Evolutionary conservation across 371 early-diverging fungal species (phyloP).

Genomic region (Mucor saturninus): DNA sequence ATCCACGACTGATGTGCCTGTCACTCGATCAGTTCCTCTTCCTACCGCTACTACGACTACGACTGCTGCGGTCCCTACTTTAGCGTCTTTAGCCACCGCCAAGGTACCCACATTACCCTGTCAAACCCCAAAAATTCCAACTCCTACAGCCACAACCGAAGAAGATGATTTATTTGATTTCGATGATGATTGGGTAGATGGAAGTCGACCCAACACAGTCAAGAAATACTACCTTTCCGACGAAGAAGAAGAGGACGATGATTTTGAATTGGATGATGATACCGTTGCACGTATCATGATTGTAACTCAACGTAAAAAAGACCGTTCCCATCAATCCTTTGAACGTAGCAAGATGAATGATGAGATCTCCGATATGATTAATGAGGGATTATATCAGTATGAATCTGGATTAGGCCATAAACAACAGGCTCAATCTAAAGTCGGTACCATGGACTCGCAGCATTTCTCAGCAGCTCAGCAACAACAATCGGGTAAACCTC

Average conservation of each 20-base stretch:
- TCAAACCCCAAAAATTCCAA: conserved; percentile 9
- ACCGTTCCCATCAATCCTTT: conserved; percentile 73
- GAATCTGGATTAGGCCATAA: conserved; percentile 69
- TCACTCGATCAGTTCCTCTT: conserved; percentile 23
- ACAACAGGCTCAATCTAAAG: conserved; percentile 56
- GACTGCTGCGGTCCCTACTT: conserved; percentile 26
- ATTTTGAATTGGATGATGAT: conserved; percentile 83
- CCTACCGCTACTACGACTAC: no score
- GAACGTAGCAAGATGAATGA: conserved; percentile 85
- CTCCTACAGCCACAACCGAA: conserved; percentile 35
- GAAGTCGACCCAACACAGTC: conserved; percentile 59
- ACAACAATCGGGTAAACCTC: no score
- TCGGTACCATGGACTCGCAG: conserved; percentile 67
- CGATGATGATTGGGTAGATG: conserved; percentile 68
- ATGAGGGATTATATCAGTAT: conserved; percentile 91
- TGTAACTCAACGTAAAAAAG: conserved; percentile 86
- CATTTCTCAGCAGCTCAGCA: conserved; percentile 49
- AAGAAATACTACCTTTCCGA: conserved; percentile 71
- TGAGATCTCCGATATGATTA: conserved; percentile 91
- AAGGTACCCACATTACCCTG: neutral
- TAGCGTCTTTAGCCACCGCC: conserved; percentile 42
- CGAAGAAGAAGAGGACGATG: conserved; percentile 68
- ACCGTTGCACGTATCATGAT: conserved; percentile 88
- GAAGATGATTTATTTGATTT: conserved; percentile 77
- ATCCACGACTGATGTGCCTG: conserved; percentile 16